Evolutionary conservation across 495 filamentous ascomycete genomes (phyloP), one percentile per base, ranked within the genome.

Genomic region (Aspergillus funiculosus): DNA sequence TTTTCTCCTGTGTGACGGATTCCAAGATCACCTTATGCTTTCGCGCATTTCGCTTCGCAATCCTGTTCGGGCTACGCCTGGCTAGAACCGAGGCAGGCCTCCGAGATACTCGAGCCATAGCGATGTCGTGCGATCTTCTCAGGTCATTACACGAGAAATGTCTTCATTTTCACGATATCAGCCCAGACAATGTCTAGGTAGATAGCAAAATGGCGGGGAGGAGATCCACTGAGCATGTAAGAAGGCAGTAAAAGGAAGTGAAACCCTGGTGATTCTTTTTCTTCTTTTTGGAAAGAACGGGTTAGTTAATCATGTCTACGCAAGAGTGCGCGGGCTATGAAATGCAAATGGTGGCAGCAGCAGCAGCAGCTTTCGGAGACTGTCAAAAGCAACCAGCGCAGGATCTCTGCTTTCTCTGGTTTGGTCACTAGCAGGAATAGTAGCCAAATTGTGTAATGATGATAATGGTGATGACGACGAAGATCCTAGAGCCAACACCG

Each of bases 11-110:
- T 0, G 75, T 73, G 13, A 84, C 62, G 6, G 68, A 63, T 52
- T 82, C 76, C 44, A 80, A 61, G 18, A 83, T 67, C 15, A 81
- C 72, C 48, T 81, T 79, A 54, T 82, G 71, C 59, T 69, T 78
- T 58, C 64, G 67, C 57, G 63, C 47, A 46, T 58, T 65, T 42
- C 58, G 57, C 31, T 61, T 57, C 13, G 56, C 50, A 8, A 54
- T 59, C 35, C 66, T 54, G 41, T 54, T 64, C 8, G 63, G 63
- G 35, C 50, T 57, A 36, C 60, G 65, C 52, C 61, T 60, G 51
- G 54, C 57, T 37, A 50, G 49, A 24, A 58, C 63, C 50, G 64
- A 67, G 28, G 52, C 57, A 22, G 57, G 47, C 50, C 62, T 65
- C 29, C 62, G 54, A 42, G 58, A 54, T 24, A 73, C 58, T 46